Evolutionary conservation across 2,329 filamentous ascomycete genomes (phyloP).

Genomic region (Aspergillus luchuensis): DNA sequence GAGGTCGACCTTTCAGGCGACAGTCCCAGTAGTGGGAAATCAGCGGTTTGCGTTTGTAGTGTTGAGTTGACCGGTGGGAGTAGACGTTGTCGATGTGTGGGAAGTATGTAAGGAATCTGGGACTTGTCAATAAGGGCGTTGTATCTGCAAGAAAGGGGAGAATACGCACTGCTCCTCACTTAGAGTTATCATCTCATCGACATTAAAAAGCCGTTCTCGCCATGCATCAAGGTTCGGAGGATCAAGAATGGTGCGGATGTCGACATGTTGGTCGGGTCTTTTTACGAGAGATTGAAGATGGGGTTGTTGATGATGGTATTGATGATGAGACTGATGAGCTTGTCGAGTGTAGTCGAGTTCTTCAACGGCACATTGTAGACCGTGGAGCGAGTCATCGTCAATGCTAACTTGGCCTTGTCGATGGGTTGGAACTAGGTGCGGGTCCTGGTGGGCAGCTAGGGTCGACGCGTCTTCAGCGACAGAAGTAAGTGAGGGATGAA

Average conservation of each 20-base stretch:
- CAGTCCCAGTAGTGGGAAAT: slow-evolving; percentile 85
- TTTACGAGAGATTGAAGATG: slow-evolving; percentile 1
- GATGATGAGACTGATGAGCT: slow-evolving; percentile 6
- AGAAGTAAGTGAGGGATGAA: slow-evolving; percentile 26
- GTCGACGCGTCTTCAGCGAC: slow-evolving; percentile 28
- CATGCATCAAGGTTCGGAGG: slow-evolving; percentile 69
- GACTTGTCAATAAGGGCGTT: not conserved
- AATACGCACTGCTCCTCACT: slow-evolving; percentile 70
- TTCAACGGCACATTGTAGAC: not conserved
- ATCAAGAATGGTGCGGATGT: slow-evolving; percentile 54
- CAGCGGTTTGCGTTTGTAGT: slow-evolving; percentile 80
- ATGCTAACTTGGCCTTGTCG: not conserved
- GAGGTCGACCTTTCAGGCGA: slow-evolving; percentile 74
- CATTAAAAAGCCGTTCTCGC: slow-evolving; percentile 72
- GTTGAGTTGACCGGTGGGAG: slow-evolving; percentile 78
- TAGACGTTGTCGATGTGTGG: slow-evolving; percentile 83
- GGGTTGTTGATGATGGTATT: slow-evolving; percentile 13
- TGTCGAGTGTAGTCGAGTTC: not conserved
- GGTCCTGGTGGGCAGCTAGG: slow-evolving; percentile 17
- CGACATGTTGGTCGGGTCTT: not conserved
- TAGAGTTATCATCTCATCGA: slow-evolving; percentile 71
- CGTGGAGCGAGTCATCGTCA: not conserved
- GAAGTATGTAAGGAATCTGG: slow-evolving; percentile 76
- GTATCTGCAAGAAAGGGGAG: slow-evolving; percentile 9
- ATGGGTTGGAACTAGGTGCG: not conserved